phyloP scores from a whole-genome alignment of 805 yeast genomes.

The Saccharomycopsis fermentans region DNA sequence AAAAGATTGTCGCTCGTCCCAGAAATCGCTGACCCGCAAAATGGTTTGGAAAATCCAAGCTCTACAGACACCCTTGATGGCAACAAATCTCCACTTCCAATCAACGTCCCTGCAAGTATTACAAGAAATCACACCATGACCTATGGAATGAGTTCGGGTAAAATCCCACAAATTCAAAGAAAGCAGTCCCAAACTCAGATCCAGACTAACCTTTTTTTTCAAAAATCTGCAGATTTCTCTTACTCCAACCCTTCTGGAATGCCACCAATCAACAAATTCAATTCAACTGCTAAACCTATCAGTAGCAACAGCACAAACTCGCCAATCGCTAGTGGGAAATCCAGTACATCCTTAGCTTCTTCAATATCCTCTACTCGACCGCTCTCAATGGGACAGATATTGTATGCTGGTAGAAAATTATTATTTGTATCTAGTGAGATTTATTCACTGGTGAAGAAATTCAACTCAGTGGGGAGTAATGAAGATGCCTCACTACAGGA shows the following conservation, averaged over 20 bases:
- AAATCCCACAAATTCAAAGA: not conserved
- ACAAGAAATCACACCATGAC: not conserved
- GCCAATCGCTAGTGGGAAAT: not conserved
- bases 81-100: constrained; percentile 21
- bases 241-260: not conserved
- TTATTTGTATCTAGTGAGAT: constrained; percentile 37
- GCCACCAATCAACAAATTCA: not conserved
- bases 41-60: not conserved
- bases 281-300: too few species aligned
- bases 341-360: not conserved
- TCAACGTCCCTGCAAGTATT: not conserved
- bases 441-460: constrained; percentile 34
- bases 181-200: not conserved
- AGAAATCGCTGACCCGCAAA: not conserved
- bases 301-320: too few species aligned
- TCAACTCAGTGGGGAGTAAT: constrained; percentile 22
- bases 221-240: not conserved
- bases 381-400: not conserved
- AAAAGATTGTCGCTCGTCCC: constrained; percentile 36
- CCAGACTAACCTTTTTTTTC: not conserved
- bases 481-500: not conserved
- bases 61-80: constrained; percentile 21
- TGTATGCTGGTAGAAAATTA: constrained; percentile 26
- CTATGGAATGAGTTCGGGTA: not conserved
- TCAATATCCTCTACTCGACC: not conserved